Conservation (phyloP, 257 asterid genomes). For the Coffea eugenioides region DNA sequence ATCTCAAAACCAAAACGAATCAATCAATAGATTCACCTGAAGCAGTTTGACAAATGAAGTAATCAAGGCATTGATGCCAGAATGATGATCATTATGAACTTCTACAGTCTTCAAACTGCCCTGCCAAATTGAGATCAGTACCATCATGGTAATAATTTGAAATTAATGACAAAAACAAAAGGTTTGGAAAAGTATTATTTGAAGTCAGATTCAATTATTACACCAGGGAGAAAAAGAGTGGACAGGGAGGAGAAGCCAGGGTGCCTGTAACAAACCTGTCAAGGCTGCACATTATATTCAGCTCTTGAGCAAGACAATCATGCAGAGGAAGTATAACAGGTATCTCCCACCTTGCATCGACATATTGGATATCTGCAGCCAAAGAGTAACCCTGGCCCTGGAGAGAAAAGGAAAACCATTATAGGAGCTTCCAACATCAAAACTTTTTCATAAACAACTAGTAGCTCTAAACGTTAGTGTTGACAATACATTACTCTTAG, state of each 20-base stretch:
- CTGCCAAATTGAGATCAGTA: constrained; percentile 30
- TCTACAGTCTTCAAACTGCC: constrained; percentile 76
- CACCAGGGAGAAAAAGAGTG: constrained; percentile 1
- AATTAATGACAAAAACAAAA: not conserved
- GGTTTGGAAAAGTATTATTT: not conserved
- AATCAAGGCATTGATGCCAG: constrained; percentile 79
- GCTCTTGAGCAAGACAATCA: constrained; percentile 79
- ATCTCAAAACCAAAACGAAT: not conserved
- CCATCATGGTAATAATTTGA: constrained; percentile 28
- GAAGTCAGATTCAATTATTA: not conserved
- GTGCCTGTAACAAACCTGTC: constrained; percentile 56
- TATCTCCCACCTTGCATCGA: constrained; percentile 83
- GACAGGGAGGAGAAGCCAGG: not conserved
- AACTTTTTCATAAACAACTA: not conserved
- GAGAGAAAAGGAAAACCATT: constrained; percentile 6
- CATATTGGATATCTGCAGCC: constrained; percentile 89
- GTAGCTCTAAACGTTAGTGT: not conserved
- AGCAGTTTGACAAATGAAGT: constrained; percentile 79
- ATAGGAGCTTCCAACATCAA: not conserved
- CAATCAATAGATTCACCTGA: constrained; percentile 46
- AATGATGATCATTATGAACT: constrained; percentile 40
- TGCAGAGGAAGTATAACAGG: constrained; percentile 89
- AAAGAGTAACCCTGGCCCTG: constrained; percentile 94
- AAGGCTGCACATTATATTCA: constrained; percentile 68
- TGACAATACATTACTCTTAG: not conserved